Percentiles rank a stretch among this genome's conserved stretches.
Conservation (phyloP, 495 filamentous ascomycete genomes). For the Tuber aestivum region DNA sequence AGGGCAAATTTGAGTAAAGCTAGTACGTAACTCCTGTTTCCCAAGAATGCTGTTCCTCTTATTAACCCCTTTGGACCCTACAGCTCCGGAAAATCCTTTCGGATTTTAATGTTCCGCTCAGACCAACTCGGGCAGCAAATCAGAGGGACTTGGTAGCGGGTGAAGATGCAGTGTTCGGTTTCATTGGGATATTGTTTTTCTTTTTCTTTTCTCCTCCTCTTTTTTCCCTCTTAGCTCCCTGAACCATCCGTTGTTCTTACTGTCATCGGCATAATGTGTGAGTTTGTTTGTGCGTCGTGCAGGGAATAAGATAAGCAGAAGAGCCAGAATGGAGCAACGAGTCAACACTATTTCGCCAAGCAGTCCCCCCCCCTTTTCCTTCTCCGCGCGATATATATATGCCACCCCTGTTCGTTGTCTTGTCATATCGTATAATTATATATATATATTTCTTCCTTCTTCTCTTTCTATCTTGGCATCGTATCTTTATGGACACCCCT, state of each 20-base stretch:
- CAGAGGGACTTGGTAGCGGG: not conserved
- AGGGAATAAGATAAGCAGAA: not conserved
- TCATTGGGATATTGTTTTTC: not conserved
- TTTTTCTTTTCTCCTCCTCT: not conserved
- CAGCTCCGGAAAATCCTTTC: slow-evolving; percentile 88
- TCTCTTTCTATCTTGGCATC: not conserved
- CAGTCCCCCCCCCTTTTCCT: not conserved
- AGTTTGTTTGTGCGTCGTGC: not conserved
- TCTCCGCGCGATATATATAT: not conserved
- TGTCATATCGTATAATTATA: not conserved
- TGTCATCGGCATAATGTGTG: not conserved
- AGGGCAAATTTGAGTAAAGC: slow-evolving; percentile 87
- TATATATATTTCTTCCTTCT: slow-evolving; percentile 2
- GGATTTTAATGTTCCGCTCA: slow-evolving; percentile 58
- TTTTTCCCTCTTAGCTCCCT: not conserved
- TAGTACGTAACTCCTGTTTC: slow-evolving; percentile 64
- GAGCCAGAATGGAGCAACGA: not conserved
- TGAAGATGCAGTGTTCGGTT: not conserved
- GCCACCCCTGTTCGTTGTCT: not conserved
- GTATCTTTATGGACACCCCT: not conserved
- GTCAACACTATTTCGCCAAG: not conserved
- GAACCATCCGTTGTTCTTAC: not conserved
- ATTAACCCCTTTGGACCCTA: slow-evolving; percentile 23
- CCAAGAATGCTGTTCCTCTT: slow-evolving; percentile 18
- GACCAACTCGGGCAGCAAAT: not conserved